Evolutionary conservation across 2,329 filamentous ascomycete genomes (phyloP), one percentile per base, ranked within the genome.

Genomic region (Apiospora rasikravindrae): DNA sequence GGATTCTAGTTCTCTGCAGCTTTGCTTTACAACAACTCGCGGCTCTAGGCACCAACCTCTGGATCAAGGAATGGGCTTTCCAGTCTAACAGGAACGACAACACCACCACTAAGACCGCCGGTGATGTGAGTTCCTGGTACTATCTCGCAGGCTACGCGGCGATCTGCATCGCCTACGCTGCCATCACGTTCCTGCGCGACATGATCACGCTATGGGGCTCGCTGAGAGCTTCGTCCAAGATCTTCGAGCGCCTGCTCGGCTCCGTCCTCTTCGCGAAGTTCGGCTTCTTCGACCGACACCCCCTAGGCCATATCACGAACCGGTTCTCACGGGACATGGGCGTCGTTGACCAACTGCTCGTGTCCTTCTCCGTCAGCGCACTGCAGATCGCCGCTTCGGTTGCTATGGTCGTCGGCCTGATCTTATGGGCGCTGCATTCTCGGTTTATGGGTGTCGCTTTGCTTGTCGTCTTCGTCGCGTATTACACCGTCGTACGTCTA

Each of bases 401-500:
- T 8, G 16, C 45, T 11, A 24, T 51, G 7, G 16, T 19, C 45
- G 22, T 40, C 19, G 67, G 45, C 11, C 22, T 51, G 5, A 53
- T 37, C 8, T 19, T 64, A 8, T 64, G 57, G 57, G 51, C 51
- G 26, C 26, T 22, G 1, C 24, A 14, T 19, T 19, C 51, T 10
- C 6, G 8, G 3, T 33, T 8, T 24, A 16, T 49, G 24, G 42
- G 24, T 8, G 13, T 22, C 67, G 10, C 4, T 14, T 4, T 69
- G 24, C 42, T 44, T 16, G n/a, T 11, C 10, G 13, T 69, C 16
- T n/a, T 37, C 2, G 24, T 10, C 19, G 44, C 26, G 2, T 49
- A 47, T 8, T 4, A 89, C 89, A 19, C 47, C 24, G 14, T 71
- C n/a, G 61, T 70, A 26, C 13, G 61, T 16, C 49, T 70, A 19